These are phyloP conservation scores for Candida multigemmis DNA, from an alignment of 805 yeast species.

Conservation along the genomic window DNA sequence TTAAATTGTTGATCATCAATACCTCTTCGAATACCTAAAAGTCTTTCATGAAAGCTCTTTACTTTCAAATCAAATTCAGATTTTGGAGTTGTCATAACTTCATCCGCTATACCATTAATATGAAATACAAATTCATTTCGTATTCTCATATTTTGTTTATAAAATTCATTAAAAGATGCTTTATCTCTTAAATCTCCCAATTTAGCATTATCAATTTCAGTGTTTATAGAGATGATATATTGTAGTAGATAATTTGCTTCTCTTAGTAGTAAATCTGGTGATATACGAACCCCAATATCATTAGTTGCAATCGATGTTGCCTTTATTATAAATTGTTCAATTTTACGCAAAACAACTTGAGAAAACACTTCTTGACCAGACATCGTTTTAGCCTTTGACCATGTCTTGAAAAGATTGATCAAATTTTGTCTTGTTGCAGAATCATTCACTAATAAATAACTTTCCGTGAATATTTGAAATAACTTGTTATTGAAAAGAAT, in stretches of 20 bases:
- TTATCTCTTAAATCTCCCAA: constrained; percentile 3
- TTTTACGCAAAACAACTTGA: constrained; percentile 13
- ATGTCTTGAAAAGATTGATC: constrained; percentile 32
- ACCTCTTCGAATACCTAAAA: constrained; percentile 9
- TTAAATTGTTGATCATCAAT: constrained; percentile 16
- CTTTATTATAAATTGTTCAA: constrained; percentile 29
- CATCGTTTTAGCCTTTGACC: constrained; percentile 25
- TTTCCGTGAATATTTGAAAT: constrained; percentile 26
- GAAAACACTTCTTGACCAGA: constrained; percentile 28
- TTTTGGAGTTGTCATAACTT: constrained; percentile 13
- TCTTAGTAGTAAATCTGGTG: constrained; percentile 24
- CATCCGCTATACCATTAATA: constrained; percentile 24
- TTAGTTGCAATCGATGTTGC: constrained; percentile 20
- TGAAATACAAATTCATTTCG: constrained; percentile 19
- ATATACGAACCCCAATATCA: no score
- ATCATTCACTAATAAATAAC: constrained; percentile 30
- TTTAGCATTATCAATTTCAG: constrained; percentile 9
- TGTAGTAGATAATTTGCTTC: constrained; percentile 28
- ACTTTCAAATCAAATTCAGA: constrained; percentile 15
- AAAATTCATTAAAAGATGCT: constrained; percentile 4
- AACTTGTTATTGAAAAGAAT: constrained; percentile 24
- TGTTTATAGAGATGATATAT: constrained; percentile 20
- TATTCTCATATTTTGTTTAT: constrained; percentile 7
- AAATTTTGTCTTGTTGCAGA: constrained; percentile 28
- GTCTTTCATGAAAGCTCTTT: constrained; percentile 10